Conservation (phyloP, 805 yeast genomes). For the Lipomyces orientalis region DNA sequence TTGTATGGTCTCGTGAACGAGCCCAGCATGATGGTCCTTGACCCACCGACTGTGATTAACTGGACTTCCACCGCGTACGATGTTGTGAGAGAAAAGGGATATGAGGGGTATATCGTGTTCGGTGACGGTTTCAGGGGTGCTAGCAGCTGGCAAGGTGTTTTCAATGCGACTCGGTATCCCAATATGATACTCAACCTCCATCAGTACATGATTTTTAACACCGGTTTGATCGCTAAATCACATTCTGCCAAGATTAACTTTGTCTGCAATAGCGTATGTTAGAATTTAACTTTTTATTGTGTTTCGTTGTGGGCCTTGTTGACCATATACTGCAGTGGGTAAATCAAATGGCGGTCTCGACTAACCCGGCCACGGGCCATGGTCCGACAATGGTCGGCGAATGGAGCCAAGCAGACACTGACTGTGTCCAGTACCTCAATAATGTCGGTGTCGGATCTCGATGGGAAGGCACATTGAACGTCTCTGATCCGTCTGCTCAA, state of each 20-base stretch:
- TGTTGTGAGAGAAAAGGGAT: slow-evolving; percentile 58
- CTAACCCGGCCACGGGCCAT: slow-evolving; percentile 63
- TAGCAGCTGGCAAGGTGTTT: slow-evolving; percentile 65
- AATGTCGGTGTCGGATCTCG: slow-evolving; percentile 81
- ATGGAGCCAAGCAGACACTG: slow-evolving; percentile 85
- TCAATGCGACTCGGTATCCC: slow-evolving; percentile 55
- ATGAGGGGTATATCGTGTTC: slow-evolving; percentile 60
- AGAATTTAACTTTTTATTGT: neutral
- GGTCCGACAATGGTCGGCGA: slow-evolving; percentile 76
- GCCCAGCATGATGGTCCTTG: slow-evolving; percentile 60
- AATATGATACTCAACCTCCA: slow-evolving; percentile 82
- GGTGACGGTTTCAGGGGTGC: slow-evolving; percentile 78
- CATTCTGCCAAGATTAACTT: slow-evolving; percentile 44
- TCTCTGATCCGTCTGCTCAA: slow-evolving; percentile 40
- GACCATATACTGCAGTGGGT: slow-evolving; percentile 51
- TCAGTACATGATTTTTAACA: slow-evolving; percentile 76
- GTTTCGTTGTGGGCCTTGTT: neutral
- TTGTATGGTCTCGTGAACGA: slow-evolving; percentile 85
- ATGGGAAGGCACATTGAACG: slow-evolving; percentile 63
- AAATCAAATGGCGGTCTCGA: slow-evolving; percentile 56
- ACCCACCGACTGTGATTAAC: slow-evolving; percentile 61
- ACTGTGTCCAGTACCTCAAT: slow-evolving; percentile 82
- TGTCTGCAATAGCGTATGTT: slow-evolving; percentile 47
- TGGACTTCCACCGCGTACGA: slow-evolving; percentile 62
- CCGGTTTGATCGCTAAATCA: slow-evolving; percentile 40